Base-by-base conservation (phyloP, 2,329 filamentous ascomycete genomes). In the Basipetospora chlamydospora region DNA sequence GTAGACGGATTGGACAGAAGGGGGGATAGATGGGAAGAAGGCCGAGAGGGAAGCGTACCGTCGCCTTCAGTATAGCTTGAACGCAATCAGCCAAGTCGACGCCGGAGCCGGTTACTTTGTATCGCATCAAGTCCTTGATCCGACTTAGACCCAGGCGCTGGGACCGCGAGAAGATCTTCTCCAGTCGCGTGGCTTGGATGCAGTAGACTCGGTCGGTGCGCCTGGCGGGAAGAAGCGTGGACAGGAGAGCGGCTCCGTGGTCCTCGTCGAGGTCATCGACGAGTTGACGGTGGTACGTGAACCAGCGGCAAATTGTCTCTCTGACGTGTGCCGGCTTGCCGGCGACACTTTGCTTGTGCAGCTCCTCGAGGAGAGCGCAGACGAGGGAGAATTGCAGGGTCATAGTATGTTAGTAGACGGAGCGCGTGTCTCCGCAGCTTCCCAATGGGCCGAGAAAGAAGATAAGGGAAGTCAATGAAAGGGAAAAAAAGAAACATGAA, bases 161-260 rank as follows among this genome's bases (percentile, higher is more conserved):
- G 15, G 73, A 70, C 22, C 76, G 70, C 3, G 67, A 70, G 12
- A 94, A 64, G n/a, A 83, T 69, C 35, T 67, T 72, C 39, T 77
- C 70, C 0, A 94, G 61, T 0, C 60, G 64, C 7, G 58, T 50
- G 5, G 71, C 60, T 48, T 82, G 73, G 1, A 93, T 63, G 26
- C 66, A 69, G 51, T 87, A 93, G 2, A 88, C 80, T 20, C 84
- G 71, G 49, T 93, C 85, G 3, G 74, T 77, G 37, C 85, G 67
- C 44, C 69, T 76, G 43, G 86, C 77, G 0, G 86, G 84, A 0
- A 92, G 67, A 1, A 95, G 56, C 3, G 78, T 77, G 1, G 81
- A 87, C 0, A 93, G 60, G 2, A 94, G 58, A 3, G 81, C 78
- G 1, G 71, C 59, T 16, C 26, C 35, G 2, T 66, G 61, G 47